phyloP scores from a whole-genome alignment of 208 protist genomes.

The Trypanosoma lewisi region DNA sequence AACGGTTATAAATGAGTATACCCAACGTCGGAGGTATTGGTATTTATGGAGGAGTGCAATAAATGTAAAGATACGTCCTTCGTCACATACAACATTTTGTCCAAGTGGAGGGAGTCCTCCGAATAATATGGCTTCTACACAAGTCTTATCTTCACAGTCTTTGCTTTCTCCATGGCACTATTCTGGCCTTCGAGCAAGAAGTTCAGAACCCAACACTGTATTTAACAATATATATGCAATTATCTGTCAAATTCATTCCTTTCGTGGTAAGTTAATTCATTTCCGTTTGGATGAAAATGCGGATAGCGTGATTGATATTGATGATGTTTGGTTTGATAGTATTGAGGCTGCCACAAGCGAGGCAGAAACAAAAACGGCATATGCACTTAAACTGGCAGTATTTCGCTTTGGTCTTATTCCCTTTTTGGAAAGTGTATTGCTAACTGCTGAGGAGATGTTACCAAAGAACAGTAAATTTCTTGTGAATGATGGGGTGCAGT shows the following conservation, averaged over 20 bases:
- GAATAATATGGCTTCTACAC: neutral
- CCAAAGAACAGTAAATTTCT: conserved; percentile 48
- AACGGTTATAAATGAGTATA: conserved; percentile 3
- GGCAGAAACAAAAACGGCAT: conserved; percentile 32
- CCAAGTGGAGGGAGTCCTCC: too few relatives aligned
- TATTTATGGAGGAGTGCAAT: conserved; percentile 3
- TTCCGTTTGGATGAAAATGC: conserved; percentile 33
- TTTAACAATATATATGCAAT: conserved; percentile 35
- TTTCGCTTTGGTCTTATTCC: conserved; percentile 73
- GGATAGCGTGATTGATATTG: conserved; percentile 58
- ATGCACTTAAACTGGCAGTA: conserved; percentile 51
- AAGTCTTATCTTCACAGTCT: neutral
- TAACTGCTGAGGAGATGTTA: conserved; percentile 70
- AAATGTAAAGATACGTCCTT: neutral
- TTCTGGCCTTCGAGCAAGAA: neutral
- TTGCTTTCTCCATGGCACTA: neutral
- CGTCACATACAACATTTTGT: neutral
- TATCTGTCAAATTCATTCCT: conserved; percentile 34
- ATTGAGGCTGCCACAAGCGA: conserved; percentile 61
- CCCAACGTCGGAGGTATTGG: conserved; percentile 2
- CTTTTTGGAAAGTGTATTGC: conserved; percentile 73
- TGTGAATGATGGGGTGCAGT: conserved; percentile 60
- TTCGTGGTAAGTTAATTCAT: conserved; percentile 50
- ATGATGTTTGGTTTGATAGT: conserved; percentile 75
- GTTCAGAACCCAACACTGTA: neutral